These are phyloP conservation scores for Phallus indusiatus DNA, from an alignment of 768 basidiomycete species.

Conservation along the genomic window DNA sequence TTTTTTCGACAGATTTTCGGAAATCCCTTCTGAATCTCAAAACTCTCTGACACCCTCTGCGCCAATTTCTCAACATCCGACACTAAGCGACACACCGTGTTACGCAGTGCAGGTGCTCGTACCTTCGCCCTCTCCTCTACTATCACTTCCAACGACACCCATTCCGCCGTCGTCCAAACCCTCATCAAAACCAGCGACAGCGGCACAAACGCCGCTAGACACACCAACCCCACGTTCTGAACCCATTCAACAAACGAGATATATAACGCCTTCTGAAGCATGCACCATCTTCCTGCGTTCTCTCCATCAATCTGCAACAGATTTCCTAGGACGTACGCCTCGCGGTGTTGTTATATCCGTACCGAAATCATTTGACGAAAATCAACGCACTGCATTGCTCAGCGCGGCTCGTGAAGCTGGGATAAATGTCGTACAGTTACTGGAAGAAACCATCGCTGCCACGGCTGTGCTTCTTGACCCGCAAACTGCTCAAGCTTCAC, in stretches of 20 bases:
- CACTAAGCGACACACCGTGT: conserved; percentile 59
- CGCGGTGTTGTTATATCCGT: conserved; percentile 77
- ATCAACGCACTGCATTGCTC: conserved; percentile 60
- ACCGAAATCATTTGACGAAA: conserved; percentile 63
- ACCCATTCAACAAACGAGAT: conserved; percentile 55
- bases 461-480: conserved; percentile 25
- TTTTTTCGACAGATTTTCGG: conserved; percentile 50
- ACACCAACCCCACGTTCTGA: conserved; percentile 70
- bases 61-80: conserved; percentile 69
- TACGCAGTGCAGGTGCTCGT: conserved; percentile 79
- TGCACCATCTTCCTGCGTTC: conserved; percentile 78
- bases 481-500: conserved; percentile 29
- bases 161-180: conserved; percentile 51
- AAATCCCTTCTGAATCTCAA: conserved; percentile 38
- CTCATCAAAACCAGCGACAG: conserved; percentile 34
- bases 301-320: conserved; percentile 77
- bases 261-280: conserved; percentile 76
- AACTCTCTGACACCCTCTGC: conserved; percentile 46
- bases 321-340: conserved; percentile 77
- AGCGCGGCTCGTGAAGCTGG: conserved; percentile 74
- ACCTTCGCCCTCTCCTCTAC: conserved; percentile 63
- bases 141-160: conserved; percentile 31
- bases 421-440: conserved; percentile 72
- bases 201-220: conserved; percentile 50
- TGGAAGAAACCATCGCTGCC: conserved; percentile 82